Base-by-base conservation (phyloP, 2,329 filamentous ascomycete genomes). In the Monosporascus sp. region DNA sequence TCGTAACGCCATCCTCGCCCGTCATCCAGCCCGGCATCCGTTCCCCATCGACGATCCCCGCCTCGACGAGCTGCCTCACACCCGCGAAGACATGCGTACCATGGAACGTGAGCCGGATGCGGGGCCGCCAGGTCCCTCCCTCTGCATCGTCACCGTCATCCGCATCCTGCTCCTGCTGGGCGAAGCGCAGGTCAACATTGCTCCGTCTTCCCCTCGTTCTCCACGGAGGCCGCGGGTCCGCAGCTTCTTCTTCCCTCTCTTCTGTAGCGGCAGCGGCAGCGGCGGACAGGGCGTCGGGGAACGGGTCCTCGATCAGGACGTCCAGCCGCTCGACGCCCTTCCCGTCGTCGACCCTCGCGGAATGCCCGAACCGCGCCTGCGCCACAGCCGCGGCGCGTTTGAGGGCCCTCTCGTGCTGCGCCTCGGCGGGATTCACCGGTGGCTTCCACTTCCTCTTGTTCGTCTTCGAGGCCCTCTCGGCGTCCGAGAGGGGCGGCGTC, bases 11-110 rank as follows among this genome's bases (percentile, higher is more conserved):
- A 45, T 90, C 88, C 63, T 96, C 90, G 2, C 90, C 91, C 1
- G 90, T 94, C 85, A 96, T 87, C 90, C 90, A 96, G 0, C 88
- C 88, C 0, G 91, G 90, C 87, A 95, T 92, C 51, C 76, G 81
- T 62, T 85, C 80, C 1, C 89, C 87, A 65, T 95, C 84, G 25
- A 96, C 75, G 49, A 89, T 77, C 0, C 89, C 90, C 17, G 82
- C 73, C 68, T 95, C 90, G 0, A 93, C 87, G 35, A 96, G 76
- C 63, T 87, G 83, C 47, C 89, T 80, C 24, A 96, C 77, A 0
- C 91, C 91, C 0, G 86, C 85, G 71, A 95, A 93, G 3, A 96
- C 84, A 65, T 96, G 89, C 1, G 79, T 70, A 0, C 91, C 91
- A 39, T 85, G 80, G 56, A 96, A 88, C 0, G 82, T 84, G 9